Evolutionary conservation across 352 stramenopile genomes (phyloP).

Genomic region (Aphanomyces euteiches): DNA sequence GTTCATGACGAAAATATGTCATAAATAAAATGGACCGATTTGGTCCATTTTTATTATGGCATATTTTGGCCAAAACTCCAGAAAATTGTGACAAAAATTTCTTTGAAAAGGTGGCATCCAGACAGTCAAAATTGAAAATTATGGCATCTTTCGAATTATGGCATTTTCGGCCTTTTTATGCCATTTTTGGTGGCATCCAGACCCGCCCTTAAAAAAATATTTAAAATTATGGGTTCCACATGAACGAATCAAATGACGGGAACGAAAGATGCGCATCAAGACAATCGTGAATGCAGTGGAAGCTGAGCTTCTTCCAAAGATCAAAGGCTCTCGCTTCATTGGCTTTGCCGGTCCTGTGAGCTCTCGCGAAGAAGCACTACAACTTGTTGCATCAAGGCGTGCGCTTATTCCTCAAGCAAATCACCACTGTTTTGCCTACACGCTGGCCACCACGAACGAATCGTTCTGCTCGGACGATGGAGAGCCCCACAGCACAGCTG

Average conservation of each 20-base stretch:
- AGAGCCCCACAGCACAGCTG: conserved; percentile 68
- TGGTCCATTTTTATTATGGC: too few relatives aligned
- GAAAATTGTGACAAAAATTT: too few relatives aligned
- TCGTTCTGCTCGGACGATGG: conserved; percentile 63
- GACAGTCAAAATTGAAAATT: too few relatives aligned
- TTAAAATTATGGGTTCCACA: neutral
- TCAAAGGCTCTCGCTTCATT: conserved; percentile 81
- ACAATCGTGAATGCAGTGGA: conserved; percentile 55
- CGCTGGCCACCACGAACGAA: conserved; percentile 47
- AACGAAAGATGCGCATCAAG: conserved; percentile 28
- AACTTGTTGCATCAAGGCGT: conserved; percentile 46
- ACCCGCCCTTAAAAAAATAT: too few relatives aligned
- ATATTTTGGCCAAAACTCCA: too few relatives aligned
- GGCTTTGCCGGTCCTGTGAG: conserved; percentile 52
- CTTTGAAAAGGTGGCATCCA: too few relatives aligned
- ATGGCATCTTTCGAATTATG: too few relatives aligned
- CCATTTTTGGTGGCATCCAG: too few relatives aligned
- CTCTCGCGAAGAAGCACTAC: conserved; percentile 44
- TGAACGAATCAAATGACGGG: neutral
- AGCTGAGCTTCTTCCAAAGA: conserved; percentile 67
- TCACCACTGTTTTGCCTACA: conserved; percentile 76
- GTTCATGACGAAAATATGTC: too few relatives aligned
- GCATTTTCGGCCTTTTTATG: too few relatives aligned
- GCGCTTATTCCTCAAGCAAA: conserved; percentile 50
- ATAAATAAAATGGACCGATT: too few relatives aligned